Conservation (phyloP, 179 eudicot species). For the Sideroxylon spinosum region DNA sequence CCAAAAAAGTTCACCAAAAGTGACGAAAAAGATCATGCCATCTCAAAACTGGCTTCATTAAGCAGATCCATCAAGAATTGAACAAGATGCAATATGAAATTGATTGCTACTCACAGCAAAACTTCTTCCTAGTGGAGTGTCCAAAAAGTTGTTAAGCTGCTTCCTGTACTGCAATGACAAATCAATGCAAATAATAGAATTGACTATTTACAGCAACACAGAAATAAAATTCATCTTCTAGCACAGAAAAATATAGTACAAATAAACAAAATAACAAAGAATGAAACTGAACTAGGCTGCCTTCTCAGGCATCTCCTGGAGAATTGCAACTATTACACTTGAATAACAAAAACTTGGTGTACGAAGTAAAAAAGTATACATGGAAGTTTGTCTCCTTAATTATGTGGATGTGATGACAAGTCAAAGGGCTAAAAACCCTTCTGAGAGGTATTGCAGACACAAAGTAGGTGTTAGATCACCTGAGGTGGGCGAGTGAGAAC, state of each 20-base stretch:
- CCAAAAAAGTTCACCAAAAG: not conserved
- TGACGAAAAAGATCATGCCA: not conserved
- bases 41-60: too few relatives aligned
- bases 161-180: conserved; percentile 71
- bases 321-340: not conserved
- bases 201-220: not conserved
- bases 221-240: not conserved
- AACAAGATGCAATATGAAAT: conserved; percentile 6
- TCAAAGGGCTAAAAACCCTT: not conserved
- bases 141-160: conserved; percentile 59
- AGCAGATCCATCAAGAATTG: not conserved
- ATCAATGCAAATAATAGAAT: not conserved
- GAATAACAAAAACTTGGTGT: not conserved
- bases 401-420: not conserved
- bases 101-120: conserved; percentile 50
- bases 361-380: not conserved
- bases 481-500: not conserved
- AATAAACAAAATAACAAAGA: not conserved
- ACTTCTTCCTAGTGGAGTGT: conserved; percentile 71
- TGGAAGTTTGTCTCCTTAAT: not conserved
- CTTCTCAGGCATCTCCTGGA: not conserved
- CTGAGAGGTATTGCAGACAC: not conserved
- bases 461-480: not conserved
- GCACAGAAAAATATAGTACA: not conserved
- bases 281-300: not conserved